Percentiles rank a stretch among this genome's conserved stretches.
phyloP scores from a whole-genome alignment of 257 asterid species.

The Oldenlandia corymbosa region DNA sequence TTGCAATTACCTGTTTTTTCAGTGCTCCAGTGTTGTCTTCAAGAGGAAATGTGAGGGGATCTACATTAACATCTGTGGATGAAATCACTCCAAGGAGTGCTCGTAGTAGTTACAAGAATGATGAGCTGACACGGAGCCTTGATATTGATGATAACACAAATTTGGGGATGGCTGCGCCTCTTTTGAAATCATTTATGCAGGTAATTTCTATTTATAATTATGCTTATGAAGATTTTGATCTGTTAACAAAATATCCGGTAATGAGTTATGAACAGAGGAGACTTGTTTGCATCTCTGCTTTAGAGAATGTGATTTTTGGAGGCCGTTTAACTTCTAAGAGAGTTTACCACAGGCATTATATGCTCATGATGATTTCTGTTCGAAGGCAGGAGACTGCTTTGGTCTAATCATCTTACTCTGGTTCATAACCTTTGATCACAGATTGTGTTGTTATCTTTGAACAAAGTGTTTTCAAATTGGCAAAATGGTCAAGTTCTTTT shows the following conservation, averaged over 20 bases:
- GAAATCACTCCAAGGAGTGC: constrained; percentile 77
- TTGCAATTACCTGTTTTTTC: constrained; percentile 19
- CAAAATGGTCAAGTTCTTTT: not conserved
- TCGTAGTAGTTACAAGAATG: constrained; percentile 63
- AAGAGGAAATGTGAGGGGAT: constrained; percentile 51
- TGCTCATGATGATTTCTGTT: not conserved
- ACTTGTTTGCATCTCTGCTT: not conserved
- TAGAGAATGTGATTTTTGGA: not conserved
- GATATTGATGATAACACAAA: constrained; percentile 66
- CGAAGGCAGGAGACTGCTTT: not conserved
- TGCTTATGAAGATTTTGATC: not conserved
- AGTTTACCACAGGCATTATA: not conserved
- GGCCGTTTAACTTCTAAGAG: not conserved
- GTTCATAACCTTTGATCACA: not conserved
- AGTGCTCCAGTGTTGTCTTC: constrained; percentile 96
- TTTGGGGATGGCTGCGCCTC: constrained; percentile 91
- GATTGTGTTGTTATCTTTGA: not conserved
- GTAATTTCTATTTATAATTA: constrained; percentile 25
- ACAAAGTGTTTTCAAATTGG: not conserved
- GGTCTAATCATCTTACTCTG: not conserved
- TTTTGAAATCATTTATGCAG: constrained; percentile 97
- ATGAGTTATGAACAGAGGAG: not conserved
- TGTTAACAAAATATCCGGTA: not conserved
- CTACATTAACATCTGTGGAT: constrained; percentile 60
- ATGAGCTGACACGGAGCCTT: constrained; percentile 56